Evolutionary conservation across 441 rosid species (phyloP).

Genomic region (Jatropha podagrica): DNA sequence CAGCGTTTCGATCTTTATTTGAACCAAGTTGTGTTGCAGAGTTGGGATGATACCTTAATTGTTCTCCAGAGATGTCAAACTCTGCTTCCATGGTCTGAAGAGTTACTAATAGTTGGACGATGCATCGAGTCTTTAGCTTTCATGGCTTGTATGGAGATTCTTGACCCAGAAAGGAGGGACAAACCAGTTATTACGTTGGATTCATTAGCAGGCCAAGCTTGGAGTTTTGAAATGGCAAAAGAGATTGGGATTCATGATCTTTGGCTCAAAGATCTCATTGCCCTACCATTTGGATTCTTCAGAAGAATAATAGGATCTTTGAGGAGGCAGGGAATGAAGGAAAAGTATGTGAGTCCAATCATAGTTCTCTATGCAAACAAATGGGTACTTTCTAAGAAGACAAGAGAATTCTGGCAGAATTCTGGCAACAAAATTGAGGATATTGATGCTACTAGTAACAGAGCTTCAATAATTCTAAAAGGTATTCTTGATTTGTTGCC

Average conservation of each 20-base stretch:
- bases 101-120: constrained; percentile 69
- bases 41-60: constrained; percentile 72
- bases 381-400: constrained; percentile 48
- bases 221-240: constrained; percentile 51
- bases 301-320: constrained; percentile 64
- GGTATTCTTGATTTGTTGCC: constrained; percentile 62
- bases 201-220: constrained; percentile 44
- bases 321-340: constrained; percentile 88
- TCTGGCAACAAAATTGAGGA: constrained; percentile 26
- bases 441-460: constrained; percentile 23
- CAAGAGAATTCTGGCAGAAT: constrained; percentile 42
- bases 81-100: constrained; percentile 61
- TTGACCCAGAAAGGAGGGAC: constrained; percentile 69
- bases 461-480: constrained; percentile 40
- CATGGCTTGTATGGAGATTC: constrained; percentile 90
- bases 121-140: constrained; percentile 84
- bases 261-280: constrained; percentile 77
- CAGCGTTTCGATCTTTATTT: constrained; percentile 68
- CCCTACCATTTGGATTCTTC: constrained; percentile 67
- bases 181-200: constrained; percentile 54
- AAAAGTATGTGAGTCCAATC: constrained; percentile 63
- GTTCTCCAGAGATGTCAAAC: constrained; percentile 71
- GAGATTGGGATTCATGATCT: constrained; percentile 48
- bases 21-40: constrained; percentile 78
- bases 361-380: constrained; percentile 61